Evolutionary conservation across 176 grass and related monocot genomes (phyloP).

Genomic region (Oropetium thomaeum): DNA sequence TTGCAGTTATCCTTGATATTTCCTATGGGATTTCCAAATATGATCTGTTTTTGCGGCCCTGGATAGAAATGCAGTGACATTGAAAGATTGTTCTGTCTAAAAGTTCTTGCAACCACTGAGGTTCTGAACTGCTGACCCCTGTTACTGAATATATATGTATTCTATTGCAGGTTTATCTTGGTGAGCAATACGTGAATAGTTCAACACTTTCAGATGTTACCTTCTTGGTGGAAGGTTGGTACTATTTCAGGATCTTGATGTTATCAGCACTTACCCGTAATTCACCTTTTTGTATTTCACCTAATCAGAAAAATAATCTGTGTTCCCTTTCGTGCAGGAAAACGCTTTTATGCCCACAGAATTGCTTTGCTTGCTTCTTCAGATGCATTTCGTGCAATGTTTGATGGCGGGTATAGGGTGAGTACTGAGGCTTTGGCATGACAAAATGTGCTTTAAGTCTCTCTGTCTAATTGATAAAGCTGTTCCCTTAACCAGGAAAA

Average conservation of each 20-base stretch:
- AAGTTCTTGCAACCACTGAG: background rate
- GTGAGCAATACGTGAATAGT: constrained; percentile 94
- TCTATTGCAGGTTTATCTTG: constrained; percentile 82
- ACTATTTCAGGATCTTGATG: constrained; percentile 17
- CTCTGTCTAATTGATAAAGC: constrained; percentile 5
- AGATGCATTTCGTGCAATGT: constrained; percentile 99
- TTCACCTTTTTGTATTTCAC: constrained; percentile 1
- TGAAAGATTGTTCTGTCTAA: constrained; percentile 6
- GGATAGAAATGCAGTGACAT: background rate
- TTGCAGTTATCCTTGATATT: background rate
- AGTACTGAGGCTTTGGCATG: constrained; percentile 44
- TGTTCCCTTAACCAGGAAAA: constrained; percentile 72
- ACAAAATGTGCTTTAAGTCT: constrained; percentile 6
- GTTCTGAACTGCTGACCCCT: background rate
- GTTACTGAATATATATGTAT: constrained; percentile 8
- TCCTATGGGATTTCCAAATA: background rate
- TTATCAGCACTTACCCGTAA: constrained; percentile 1
- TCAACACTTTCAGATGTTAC: constrained; percentile 93
- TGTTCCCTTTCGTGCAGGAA: constrained; percentile 48
- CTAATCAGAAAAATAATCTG: background rate
- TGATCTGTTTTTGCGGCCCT: background rate
- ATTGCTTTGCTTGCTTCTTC: constrained; percentile 99
- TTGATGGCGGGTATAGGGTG: constrained; percentile 98
- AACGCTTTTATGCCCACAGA: constrained; percentile 94
- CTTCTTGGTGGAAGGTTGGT: constrained; percentile 96